These are phyloP conservation scores for Rachicladosporium sp. DNA, from an alignment of 2,329 filamentous ascomycete genomes.

Conservation along the genomic window DNA sequence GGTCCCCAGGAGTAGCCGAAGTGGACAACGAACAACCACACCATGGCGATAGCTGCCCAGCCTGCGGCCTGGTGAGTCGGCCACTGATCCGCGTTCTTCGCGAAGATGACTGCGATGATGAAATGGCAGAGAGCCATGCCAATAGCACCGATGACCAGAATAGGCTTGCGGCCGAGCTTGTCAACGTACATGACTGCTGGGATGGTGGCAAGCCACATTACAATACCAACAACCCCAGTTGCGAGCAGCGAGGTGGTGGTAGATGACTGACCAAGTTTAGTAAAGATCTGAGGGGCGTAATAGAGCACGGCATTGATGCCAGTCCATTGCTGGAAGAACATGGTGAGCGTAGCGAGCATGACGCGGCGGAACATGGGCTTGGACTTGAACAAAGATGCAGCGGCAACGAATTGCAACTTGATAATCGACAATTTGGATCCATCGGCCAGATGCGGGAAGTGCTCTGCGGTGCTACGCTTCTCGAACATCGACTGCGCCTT, in stretches of 20 bases:
- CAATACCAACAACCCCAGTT: conserved; percentile 59
- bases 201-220: conserved; percentile 57
- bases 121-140: conserved; percentile 40
- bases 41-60: conserved; percentile 57
- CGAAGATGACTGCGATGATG: conserved; percentile 47
- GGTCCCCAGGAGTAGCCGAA: conserved; percentile 70
- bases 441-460: conserved; percentile 53
- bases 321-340: conserved; percentile 42
- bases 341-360: conserved; percentile 39
- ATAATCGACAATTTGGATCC: conserved; percentile 46
- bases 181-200: conserved; percentile 56
- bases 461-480: conserved; percentile 54
- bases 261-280: conserved; percentile 30
- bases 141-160: conserved; percentile 26
- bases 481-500: conserved; percentile 69
- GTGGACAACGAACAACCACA: conserved; percentile 63
- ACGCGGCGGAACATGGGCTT: conserved; percentile 56
- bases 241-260: conserved; percentile 48
- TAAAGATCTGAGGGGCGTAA: conserved; percentile 40
- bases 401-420: conserved; percentile 58
- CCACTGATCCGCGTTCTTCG: conserved; percentile 49
- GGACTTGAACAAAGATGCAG: conserved; percentile 51
- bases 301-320: conserved; percentile 35
- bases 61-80: conserved; percentile 46
- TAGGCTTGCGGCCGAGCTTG: conserved; percentile 33